Base-by-base conservation (phyloP, 1,284 basidiomycete species). In the Thecaphora frezii region DNA sequence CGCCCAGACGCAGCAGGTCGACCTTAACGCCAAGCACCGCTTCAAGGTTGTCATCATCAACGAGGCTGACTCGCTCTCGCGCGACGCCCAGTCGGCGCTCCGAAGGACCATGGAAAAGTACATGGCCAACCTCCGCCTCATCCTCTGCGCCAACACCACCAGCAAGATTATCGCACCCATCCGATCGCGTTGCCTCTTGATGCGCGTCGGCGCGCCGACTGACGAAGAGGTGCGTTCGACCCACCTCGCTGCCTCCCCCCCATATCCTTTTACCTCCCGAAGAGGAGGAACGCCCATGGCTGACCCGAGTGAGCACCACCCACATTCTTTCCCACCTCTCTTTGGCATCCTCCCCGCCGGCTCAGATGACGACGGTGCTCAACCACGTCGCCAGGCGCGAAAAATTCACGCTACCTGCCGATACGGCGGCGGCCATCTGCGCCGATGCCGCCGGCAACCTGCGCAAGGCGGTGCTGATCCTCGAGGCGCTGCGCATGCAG, bases 31-130 rank as follows among this genome's bases (percentile, higher is more conserved):
- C 0, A 93, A 90, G 77, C 93, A 97, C 73, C 84, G 90, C 54
- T 98, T 98, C 82, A 99, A 99, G 83, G 94, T 94, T n/a, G 94
- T 98, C 43, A 86, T 98, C 55, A 97, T 99, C 79, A 97, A 98
- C 74, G 94, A 97, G 81, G 96, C 94, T 0, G 94, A 99, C 80
- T 87, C 90, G 0, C 85, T 98, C 44, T 88, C 91, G 14, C 87
- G 93, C 64, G 94, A 98, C 81, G 94, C 94, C 0, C 94, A 98
- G 82, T 93, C 94, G 1, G 94, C 94, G 5, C 84, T 99, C 41
- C 88, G 96, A 73, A 85, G 96, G 55, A 98, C 94, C 2, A 99
- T 98, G 94, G 94, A 99, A 75, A 77, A 97, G 80, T 98, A 97
- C 83, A 97, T 97, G 90, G 87, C 87, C 45, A 98, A 97, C 79